Conservation (phyloP, 805 yeast species). For the Priceomyces fermenticarens region DNA sequence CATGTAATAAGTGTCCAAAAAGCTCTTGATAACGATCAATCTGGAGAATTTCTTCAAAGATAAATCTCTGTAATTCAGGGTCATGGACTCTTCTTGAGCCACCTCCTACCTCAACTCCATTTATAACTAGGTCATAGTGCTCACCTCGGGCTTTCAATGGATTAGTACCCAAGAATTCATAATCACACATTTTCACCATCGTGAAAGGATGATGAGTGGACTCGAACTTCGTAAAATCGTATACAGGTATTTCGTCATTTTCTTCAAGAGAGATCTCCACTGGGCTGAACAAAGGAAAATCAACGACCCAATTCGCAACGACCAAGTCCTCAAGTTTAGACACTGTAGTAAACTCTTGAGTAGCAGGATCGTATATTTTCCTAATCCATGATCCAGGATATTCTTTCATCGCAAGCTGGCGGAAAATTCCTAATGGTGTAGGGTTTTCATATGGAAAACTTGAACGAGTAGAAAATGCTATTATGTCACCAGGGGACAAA, state of each 20-base stretch:
- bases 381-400: constrained; percentile 53
- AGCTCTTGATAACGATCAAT: constrained; percentile 57
- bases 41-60: constrained; percentile 62
- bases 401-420: constrained; percentile 67
- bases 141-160: constrained; percentile 78
- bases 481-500: constrained; percentile 63
- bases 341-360: constrained; percentile 11
- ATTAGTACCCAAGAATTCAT: constrained; percentile 46
- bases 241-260: constrained; percentile 53
- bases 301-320: constrained; percentile 82
- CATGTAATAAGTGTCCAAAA: constrained; percentile 83
- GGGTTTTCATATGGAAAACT: constrained; percentile 80
- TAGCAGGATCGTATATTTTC: constrained; percentile 15
- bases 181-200: constrained; percentile 76
- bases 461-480: constrained; percentile 79
- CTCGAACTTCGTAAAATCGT: constrained; percentile 45
- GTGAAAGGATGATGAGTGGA: constrained; percentile 98
- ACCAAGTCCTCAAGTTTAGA: constrained; percentile 34
- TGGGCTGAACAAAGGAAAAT: constrained; percentile 91
- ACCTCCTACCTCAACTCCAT: constrained; percentile 96
- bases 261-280: constrained; percentile 32
- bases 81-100: constrained; percentile 96
- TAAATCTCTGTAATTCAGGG: constrained; percentile 67
- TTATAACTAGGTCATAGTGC: constrained; percentile 90
- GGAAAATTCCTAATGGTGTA: constrained; percentile 84